Conservation (phyloP, 768 basidiomycete species). For the Lactifluus subvellereus region DNA sequence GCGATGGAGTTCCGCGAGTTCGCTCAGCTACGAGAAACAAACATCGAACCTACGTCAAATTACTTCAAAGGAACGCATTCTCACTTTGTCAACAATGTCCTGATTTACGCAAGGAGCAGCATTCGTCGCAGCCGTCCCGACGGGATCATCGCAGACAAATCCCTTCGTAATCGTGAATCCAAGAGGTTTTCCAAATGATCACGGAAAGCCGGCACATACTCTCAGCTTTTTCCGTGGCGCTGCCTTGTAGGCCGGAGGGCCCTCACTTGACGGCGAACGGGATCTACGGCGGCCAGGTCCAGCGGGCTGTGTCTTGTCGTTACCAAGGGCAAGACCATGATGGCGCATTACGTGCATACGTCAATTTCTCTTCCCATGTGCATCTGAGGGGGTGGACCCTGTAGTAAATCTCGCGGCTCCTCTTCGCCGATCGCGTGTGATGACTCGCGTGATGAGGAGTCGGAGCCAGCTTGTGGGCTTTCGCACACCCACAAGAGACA, state of each 20-base stretch:
- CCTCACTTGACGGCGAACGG: neutral
- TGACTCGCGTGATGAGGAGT: constrained; percentile 8
- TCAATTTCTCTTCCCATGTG: neutral
- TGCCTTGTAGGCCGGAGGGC: neutral
- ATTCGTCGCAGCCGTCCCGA: constrained; percentile 29
- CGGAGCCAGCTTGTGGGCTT: neutral
- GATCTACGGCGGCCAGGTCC: neutral
- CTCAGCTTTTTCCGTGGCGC: neutral
- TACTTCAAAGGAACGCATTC: neutral
- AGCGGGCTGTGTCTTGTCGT: neutral
- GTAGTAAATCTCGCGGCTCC: neutral
- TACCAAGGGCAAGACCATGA: neutral
- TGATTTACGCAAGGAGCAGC: constrained; percentile 50
- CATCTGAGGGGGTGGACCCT: neutral
- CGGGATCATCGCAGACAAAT: constrained; percentile 56
- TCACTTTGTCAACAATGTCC: constrained; percentile 67
- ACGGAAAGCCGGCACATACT: neutral
- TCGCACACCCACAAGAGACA: neutral
- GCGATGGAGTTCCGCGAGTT: constrained; percentile 60
- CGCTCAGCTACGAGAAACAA: constrained; percentile 46
- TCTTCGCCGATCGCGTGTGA: neutral
- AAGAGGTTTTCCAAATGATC: neutral
- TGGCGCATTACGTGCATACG: neutral
- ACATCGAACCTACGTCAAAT: neutral
- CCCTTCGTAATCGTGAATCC: constrained; percentile 36